These are phyloP conservation scores for Naganishia friedmannii DNA, from an alignment of 768 basidiomycete genomes.

Conservation along the genomic window DNA sequence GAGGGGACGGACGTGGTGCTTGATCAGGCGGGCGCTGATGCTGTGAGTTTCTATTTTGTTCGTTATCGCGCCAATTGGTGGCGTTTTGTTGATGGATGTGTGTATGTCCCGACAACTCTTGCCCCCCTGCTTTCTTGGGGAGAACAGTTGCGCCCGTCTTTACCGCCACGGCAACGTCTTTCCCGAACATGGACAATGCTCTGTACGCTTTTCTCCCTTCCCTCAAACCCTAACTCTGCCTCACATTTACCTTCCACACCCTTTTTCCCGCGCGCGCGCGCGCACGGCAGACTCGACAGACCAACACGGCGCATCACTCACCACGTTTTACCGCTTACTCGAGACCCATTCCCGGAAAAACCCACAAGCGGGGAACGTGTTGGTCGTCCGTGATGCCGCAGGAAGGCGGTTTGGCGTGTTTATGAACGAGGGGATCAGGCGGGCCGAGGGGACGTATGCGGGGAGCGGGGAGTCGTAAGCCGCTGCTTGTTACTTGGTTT, in stretches of 20 bases:
- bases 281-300: conserved; percentile 73
- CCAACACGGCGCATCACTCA: conserved; percentile 88
- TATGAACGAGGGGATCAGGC: conserved; percentile 68
- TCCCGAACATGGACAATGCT: conserved; percentile 44
- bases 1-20: conserved; percentile 39
- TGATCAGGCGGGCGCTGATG: conserved; percentile 34
- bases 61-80: too few relatives aligned
- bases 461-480: conserved; percentile 82
- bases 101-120: too few relatives aligned
- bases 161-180: conserved; percentile 47
- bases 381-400: conserved; percentile 65
- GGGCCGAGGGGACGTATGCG: conserved; percentile 68
- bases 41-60: conserved; percentile 35
- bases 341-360: conserved; percentile 38
- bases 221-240: too few relatives aligned
- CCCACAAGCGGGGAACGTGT: conserved; percentile 53
- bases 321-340: conserved; percentile 67
- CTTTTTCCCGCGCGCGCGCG: too few relatives aligned
- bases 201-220: conserved; percentile 35
- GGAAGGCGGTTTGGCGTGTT: conserved; percentile 76
- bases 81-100: too few relatives aligned
- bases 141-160: conserved; percentile 36
- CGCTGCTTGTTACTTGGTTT: too few relatives aligned
- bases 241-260: neutral
- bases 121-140: too few relatives aligned